phyloP scores from a whole-genome alignment of 2,329 filamentous ascomycete species.

The Leptographium lundbergii region DNA sequence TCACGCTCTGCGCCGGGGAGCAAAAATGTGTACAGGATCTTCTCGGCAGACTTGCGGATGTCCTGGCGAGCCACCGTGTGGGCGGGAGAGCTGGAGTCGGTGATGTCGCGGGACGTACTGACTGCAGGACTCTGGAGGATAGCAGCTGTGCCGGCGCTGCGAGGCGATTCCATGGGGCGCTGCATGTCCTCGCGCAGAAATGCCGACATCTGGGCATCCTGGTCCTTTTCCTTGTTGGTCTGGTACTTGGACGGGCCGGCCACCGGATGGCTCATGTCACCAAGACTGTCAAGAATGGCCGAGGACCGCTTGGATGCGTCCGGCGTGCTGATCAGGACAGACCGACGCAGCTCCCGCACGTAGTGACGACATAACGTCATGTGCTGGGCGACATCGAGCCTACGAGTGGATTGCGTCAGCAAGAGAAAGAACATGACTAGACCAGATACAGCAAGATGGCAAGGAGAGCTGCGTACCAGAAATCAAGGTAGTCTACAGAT shows the following conservation, averaged over 20 bases:
- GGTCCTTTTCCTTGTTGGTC: conserved; percentile 60
- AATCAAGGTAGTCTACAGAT: conserved; percentile 95
- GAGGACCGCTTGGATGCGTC: conserved; percentile 84
- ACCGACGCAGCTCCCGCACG: conserved; percentile 86
- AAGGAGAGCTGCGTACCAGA: conserved; percentile 54
- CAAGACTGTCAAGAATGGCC: conserved; percentile 58
- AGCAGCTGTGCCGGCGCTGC: neutral
- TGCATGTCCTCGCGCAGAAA: conserved; percentile 61
- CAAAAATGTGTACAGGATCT: conserved; percentile 96
- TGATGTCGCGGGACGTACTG: conserved; percentile 47
- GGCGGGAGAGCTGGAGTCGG: conserved; percentile 69
- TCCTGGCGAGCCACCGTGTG: conserved; percentile 81
- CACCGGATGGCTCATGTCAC: conserved; percentile 49
- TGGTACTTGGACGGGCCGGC: conserved; percentile 50
- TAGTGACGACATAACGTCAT: conserved; percentile 97
- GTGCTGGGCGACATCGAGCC: conserved; percentile 98
- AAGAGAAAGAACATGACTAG: neutral
- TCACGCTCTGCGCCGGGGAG: conserved; percentile 92
- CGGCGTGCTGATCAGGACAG: conserved; percentile 84
- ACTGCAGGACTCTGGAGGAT: conserved; percentile 32
- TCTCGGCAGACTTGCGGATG: conserved; percentile 86
- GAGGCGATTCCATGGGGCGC: conserved; percentile 40
- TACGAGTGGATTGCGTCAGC: conserved; percentile 25
- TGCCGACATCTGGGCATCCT: conserved; percentile 82
- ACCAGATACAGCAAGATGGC: neutral